These are phyloP conservation scores for Corynascus novoguineensis DNA, from an alignment of 495 filamentous ascomycete species.

Conservation along the genomic window DNA sequence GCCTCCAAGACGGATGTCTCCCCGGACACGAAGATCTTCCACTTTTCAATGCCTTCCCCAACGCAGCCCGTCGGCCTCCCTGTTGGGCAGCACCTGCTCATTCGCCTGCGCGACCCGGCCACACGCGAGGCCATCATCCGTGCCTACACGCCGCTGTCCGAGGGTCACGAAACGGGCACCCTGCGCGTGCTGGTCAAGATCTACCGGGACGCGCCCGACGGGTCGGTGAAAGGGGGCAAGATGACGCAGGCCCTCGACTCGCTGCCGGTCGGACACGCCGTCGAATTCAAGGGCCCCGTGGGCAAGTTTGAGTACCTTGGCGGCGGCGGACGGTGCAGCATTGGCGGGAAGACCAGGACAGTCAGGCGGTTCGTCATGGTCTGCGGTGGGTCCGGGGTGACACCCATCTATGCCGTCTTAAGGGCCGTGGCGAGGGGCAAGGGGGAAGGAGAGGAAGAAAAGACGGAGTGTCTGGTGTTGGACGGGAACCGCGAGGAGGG, in stretches of 20 bases:
- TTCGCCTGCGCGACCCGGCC: slow-evolving; percentile 68
- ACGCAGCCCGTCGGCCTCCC: slow-evolving; percentile 73
- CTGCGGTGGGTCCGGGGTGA: slow-evolving; percentile 83
- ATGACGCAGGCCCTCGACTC: slow-evolving; percentile 81
- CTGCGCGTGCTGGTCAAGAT: slow-evolving; percentile 80
- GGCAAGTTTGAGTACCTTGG: slow-evolving; percentile 83
- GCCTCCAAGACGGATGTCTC: slow-evolving; percentile 61
- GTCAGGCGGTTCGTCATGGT: slow-evolving; percentile 81
- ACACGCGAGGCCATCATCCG: slow-evolving; percentile 71
- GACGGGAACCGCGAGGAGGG: slow-evolving; percentile 75
- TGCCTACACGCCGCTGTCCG: slow-evolving; percentile 83
- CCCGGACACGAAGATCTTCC: slow-evolving; percentile 78
- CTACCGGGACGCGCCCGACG: slow-evolving; percentile 60
- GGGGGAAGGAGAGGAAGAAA: slow-evolving; percentile 20
- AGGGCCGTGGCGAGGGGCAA: slow-evolving; percentile 59
- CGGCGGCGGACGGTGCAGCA: slow-evolving; percentile 54
- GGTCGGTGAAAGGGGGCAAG: slow-evolving; percentile 59
- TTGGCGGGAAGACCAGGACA: slow-evolving; percentile 53
- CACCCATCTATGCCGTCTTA: slow-evolving; percentile 86
- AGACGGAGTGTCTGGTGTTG: slow-evolving; percentile 59
- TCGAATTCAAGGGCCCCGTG: slow-evolving; percentile 88
- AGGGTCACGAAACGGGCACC: slow-evolving; percentile 52
- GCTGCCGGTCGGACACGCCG: slow-evolving; percentile 60
- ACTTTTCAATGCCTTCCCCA: slow-evolving; percentile 69
- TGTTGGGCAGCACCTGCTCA: slow-evolving; percentile 83